A percentile compares a stretch with the other conserved stretches of the same genome.
Conservation (phyloP, 257 asterid species). For the Capsicum pubescens region DNA sequence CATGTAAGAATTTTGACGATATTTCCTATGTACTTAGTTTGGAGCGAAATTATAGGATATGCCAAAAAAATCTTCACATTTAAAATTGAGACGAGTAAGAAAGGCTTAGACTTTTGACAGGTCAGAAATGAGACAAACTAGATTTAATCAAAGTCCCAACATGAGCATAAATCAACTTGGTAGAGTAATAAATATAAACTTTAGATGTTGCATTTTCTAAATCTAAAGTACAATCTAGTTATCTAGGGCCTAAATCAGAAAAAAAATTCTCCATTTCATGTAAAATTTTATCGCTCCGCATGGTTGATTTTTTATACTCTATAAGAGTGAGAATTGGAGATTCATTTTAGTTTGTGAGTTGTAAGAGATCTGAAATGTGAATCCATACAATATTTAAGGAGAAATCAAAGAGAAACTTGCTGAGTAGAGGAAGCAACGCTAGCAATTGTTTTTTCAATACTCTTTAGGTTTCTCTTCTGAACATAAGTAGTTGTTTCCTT, state of each 20-base stretch:
- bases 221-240: neutral
- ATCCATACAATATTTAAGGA: neutral
- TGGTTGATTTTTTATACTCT: neutral
- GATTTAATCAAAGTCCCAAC: neutral
- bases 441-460: neutral
- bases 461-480: neutral
- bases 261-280: neutral
- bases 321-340: neutral
- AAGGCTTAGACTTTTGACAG: neutral
- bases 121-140: neutral
- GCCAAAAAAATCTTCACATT: neutral
- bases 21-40: neutral
- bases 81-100: neutral
- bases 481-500: neutral
- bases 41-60: neutral
- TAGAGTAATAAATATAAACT: neutral
- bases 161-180: neutral
- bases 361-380: neutral
- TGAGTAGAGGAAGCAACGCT: neutral
- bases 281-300: neutral
- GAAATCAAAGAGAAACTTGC: neutral
- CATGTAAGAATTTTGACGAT: neutral
- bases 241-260: neutral
- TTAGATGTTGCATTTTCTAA: neutral
- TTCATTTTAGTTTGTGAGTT: neutral